Percentiles rank a stretch among this genome's conserved stretches.
phyloP scores from a whole-genome alignment of 2,329 filamentous ascomycete species.

The Aureobasidium sp. region DNA sequence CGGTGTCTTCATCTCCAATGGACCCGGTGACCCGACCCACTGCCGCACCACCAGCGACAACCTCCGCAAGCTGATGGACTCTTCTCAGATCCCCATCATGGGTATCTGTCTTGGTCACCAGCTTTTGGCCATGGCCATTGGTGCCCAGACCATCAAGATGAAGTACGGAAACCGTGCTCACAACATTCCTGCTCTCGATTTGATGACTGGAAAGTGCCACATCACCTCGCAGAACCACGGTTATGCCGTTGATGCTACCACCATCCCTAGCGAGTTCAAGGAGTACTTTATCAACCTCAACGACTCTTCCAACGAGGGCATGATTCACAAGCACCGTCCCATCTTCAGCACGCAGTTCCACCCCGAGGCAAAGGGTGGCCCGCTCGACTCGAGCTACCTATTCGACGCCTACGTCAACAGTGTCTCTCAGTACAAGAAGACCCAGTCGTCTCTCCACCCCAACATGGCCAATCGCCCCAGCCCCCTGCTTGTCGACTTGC shows the following conservation, averaged over 20 bases:
- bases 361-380: conserved; percentile 94
- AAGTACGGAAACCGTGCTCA: conserved; percentile 99
- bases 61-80: conserved; percentile 82
- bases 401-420: conserved; percentile 95
- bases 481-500: conserved; percentile 79
- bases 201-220: conserved; percentile 95
- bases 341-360: conserved; percentile 99
- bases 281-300: conserved; percentile 99
- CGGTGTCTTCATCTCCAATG: conserved; percentile 98
- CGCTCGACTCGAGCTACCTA: conserved; percentile 89
- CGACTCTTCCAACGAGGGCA: conserved; percentile 93
- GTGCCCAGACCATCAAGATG: conserved; percentile 88
- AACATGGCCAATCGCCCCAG: conserved; percentile 81
- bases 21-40: conserved; percentile 94
- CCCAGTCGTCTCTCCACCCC: conserved; percentile 61
- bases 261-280: conserved; percentile 80
- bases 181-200: conserved; percentile 92
- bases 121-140: conserved; percentile 81
- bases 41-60: conserved; percentile 93
- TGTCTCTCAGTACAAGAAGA: conserved; percentile 82
- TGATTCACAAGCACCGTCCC: conserved; percentile 91
- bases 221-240: conserved; percentile 99
- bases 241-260: conserved; percentile 84
- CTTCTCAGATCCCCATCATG: conserved; percentile 86
- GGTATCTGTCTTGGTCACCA: conserved; percentile 98